A percentile compares a stretch with the other conserved stretches of the same genome.
These are phyloP conservation scores for Cenchrus fungigraminus DNA, from an alignment of 176 grass and related monocot species.

Conservation along the genomic window DNA sequence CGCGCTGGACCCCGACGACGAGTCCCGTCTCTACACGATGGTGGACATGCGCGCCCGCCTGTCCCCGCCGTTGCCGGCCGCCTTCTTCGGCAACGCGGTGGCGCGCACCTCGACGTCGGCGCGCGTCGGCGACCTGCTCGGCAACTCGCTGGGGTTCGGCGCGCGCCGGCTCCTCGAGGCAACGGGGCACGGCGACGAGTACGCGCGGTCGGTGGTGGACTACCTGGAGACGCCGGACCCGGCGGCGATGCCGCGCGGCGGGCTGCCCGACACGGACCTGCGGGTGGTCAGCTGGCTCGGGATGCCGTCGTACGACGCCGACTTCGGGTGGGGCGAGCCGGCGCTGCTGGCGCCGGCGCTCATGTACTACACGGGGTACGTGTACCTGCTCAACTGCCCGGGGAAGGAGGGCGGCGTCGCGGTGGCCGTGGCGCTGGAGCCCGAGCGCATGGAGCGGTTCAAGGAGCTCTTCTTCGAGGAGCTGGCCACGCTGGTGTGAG, in stretches of 20 bases:
- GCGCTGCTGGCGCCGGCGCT: constrained; percentile 47
- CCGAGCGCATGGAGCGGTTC: constrained; percentile 45
- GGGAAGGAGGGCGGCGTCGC: constrained; percentile 49
- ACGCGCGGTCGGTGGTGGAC: constrained; percentile 50
- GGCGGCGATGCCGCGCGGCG: constrained; percentile 14
- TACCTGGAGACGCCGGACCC: constrained; percentile 43
- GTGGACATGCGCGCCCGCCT: constrained; percentile 58
- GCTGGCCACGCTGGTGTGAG: constrained; percentile 26
- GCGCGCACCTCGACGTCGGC: constrained; percentile 37
- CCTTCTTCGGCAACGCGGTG: constrained; percentile 67
- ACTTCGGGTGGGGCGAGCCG: constrained; percentile 68
- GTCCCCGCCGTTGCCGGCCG: constrained; percentile 36
- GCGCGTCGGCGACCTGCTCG: constrained; percentile 41
- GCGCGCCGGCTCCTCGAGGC: constrained; percentile 38
- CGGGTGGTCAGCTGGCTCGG: constrained; percentile 61
- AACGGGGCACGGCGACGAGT: constrained; percentile 42
- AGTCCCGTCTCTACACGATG: constrained; percentile 52
- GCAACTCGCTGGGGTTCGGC: not conserved
- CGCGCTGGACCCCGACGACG: constrained; percentile 19
- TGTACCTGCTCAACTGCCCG: constrained; percentile 48
- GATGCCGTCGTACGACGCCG: constrained; percentile 59
- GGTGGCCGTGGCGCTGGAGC: constrained; percentile 51
- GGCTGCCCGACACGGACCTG: constrained; percentile 38
- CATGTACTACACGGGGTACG: constrained; percentile 48
- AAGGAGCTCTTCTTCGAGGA: constrained; percentile 58